These are phyloP conservation scores for Leccinum imitatum DNA, from an alignment of 768 basidiomycete species.

Conservation along the genomic window DNA sequence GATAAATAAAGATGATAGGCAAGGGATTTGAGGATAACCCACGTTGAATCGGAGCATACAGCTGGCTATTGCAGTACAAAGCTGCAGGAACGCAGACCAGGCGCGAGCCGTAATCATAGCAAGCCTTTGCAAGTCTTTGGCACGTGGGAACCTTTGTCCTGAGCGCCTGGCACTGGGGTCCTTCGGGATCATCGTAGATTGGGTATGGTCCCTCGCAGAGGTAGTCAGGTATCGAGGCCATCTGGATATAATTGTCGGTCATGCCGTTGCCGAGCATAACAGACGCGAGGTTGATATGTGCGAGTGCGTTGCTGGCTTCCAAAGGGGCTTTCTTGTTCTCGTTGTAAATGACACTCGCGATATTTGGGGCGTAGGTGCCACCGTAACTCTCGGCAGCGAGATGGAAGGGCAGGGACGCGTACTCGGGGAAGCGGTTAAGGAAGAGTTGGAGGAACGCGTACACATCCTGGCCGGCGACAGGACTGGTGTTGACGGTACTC, in stretches of 20 bases:
- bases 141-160: constrained; percentile 69
- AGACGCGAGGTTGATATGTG: constrained; percentile 77
- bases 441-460: constrained; percentile 83
- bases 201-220: constrained; percentile 82
- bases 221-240: constrained; percentile 78
- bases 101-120: constrained; percentile 60
- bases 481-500: constrained; percentile 73
- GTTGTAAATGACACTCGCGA: constrained; percentile 78
- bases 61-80: constrained; percentile 76
- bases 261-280: constrained; percentile 87
- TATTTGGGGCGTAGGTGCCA: constrained; percentile 82
- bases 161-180: constrained; percentile 64
- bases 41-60: constrained; percentile 73
- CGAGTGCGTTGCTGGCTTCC: constrained; percentile 37
- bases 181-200: constrained; percentile 68
- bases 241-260: constrained; percentile 81
- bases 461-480: constrained; percentile 88
- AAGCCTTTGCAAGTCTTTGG: constrained; percentile 67
- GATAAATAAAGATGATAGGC: neutral
- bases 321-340: constrained; percentile 63
- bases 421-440: constrained; percentile 73
- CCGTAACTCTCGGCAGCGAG: constrained; percentile 79
- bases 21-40: constrained; percentile 24
- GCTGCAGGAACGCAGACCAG: constrained; percentile 72
- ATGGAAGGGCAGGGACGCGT: constrained; percentile 69